phyloP scores from a whole-genome alignment of 2,329 filamentous ascomycete genomes.

The Paraconiothyrium sp. region DNA sequence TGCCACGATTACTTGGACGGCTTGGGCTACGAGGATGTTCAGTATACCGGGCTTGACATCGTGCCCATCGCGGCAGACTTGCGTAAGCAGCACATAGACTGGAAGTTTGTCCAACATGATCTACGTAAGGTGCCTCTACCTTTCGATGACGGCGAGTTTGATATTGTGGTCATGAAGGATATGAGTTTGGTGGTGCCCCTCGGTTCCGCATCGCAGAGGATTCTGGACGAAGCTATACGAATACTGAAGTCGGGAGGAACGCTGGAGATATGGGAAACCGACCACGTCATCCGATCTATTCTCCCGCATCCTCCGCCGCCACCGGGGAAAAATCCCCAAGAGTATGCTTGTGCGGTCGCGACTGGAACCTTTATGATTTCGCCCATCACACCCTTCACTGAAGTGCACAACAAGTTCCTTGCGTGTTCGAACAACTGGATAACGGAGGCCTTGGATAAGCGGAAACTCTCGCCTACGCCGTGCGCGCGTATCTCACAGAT shows the following conservation, averaged over 20 bases:
- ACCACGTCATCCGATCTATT: constrained; percentile 84
- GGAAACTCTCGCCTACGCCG: constrained; percentile 76
- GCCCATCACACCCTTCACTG: constrained; percentile 81
- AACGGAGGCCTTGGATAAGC: constrained; percentile 75
- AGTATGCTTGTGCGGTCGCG: constrained; percentile 70
- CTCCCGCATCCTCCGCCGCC: constrained; percentile 76
- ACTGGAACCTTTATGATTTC: constrained; percentile 86
- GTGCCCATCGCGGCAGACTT: constrained; percentile 74
- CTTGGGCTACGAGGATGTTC: constrained; percentile 73
- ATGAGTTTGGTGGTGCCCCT: constrained; percentile 73
- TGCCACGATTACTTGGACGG: constrained; percentile 82
- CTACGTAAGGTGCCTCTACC: constrained; percentile 79
- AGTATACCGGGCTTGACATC: constrained; percentile 85
- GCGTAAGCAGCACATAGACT: constrained; percentile 78
- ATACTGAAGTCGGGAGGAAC: constrained; percentile 80
- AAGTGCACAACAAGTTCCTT: constrained; percentile 82
- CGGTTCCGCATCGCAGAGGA: constrained; percentile 61
- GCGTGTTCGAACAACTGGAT: constrained; percentile 87
- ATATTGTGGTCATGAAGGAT: constrained; percentile 90
- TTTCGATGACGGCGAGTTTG: constrained; percentile 81
- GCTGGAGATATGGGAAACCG: constrained; percentile 89
- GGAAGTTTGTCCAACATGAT: constrained; percentile 90
- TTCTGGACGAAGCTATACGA: constrained; percentile 79
- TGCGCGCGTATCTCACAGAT: constrained; percentile 80
- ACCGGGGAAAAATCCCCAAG: constrained; percentile 66